Conservation (phyloP, 1,284 basidiomycete species). For the Microbotryum lychnidis-dioicae region DNA sequence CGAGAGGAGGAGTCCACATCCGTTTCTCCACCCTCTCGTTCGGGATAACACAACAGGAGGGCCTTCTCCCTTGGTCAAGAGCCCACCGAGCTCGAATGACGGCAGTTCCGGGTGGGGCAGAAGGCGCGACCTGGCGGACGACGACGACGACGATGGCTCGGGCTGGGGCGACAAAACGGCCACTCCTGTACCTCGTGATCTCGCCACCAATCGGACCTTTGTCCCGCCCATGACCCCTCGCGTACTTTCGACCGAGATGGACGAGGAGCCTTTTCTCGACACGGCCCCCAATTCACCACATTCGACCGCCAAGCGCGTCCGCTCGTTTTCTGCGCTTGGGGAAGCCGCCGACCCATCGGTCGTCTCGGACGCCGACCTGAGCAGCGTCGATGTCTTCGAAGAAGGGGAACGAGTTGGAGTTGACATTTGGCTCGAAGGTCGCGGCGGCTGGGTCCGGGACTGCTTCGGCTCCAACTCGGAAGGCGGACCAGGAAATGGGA, state of each 20-base stretch:
- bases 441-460: constrained; percentile 28
- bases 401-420: constrained; percentile 35
- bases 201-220: neutral
- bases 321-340: neutral
- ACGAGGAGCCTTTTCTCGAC: constrained; percentile 31
- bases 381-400: constrained; percentile 29
- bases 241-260: neutral
- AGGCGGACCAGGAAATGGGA: constrained; percentile 24
- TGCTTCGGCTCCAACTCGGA: constrained; percentile 18
- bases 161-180: neutral
- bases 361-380: constrained; percentile 8
- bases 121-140: neutral
- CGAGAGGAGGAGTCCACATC: constrained; percentile 5
- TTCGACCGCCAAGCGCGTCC: neutral
- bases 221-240: neutral
- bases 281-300: constrained; percentile 18
- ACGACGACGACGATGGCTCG: neutral
- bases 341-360: constrained; percentile 1
- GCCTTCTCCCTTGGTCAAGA: no score
- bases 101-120: neutral
- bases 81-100: no score
- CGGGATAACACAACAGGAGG: constrained; percentile 28
- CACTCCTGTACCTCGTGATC: neutral
- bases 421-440: constrained; percentile 30
- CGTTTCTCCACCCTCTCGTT: constrained; percentile 21